A percentile compares a stretch with the other conserved stretches of the same genome.
Conservation (phyloP, 78 protist species). For the Dictyostelium citrinum region DNA sequence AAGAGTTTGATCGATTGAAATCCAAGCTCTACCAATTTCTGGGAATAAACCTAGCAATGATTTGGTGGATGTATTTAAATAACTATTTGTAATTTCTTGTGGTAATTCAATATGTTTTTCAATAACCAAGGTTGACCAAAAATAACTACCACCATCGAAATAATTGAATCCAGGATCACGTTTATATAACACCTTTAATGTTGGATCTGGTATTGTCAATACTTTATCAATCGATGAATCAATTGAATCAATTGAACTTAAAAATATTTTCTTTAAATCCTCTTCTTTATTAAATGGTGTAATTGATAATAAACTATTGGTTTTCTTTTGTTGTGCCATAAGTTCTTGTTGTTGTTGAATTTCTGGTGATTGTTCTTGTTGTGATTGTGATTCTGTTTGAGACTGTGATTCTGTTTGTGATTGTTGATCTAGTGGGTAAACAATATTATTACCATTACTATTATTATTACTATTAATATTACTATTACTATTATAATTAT, state of each 20-base stretch:
- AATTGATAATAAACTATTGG: not conserved
- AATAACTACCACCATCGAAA: not conserved
- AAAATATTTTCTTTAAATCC: not conserved
- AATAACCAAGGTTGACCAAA: slow-evolving; percentile 8
- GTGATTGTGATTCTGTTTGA: not conserved
- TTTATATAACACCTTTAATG: not conserved
- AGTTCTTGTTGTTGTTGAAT: not conserved
- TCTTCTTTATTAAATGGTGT: slow-evolving; percentile 20
- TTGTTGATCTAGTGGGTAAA: not conserved
- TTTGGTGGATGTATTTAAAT: slow-evolving; percentile 3
- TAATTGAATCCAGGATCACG: slow-evolving; percentile 43
- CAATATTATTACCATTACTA: too few relatives aligned
- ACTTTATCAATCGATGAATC: not conserved
- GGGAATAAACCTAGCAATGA: slow-evolving; percentile 49
- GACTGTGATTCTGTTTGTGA: not conserved
- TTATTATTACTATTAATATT: too few relatives aligned
- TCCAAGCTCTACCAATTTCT: slow-evolving; percentile 63
- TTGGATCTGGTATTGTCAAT: not conserved
- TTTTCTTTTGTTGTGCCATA: not conserved
- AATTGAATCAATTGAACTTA: not conserved
- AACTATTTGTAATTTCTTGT: slow-evolving; percentile 18
- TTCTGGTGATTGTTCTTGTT: not conserved
- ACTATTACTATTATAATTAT: too few relatives aligned
- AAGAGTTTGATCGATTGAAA: slow-evolving; percentile 53
- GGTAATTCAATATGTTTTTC: slow-evolving; percentile 44